Base-by-base conservation (phyloP, 495 filamentous ascomycete genomes). In the Echria macrotheca region DNA sequence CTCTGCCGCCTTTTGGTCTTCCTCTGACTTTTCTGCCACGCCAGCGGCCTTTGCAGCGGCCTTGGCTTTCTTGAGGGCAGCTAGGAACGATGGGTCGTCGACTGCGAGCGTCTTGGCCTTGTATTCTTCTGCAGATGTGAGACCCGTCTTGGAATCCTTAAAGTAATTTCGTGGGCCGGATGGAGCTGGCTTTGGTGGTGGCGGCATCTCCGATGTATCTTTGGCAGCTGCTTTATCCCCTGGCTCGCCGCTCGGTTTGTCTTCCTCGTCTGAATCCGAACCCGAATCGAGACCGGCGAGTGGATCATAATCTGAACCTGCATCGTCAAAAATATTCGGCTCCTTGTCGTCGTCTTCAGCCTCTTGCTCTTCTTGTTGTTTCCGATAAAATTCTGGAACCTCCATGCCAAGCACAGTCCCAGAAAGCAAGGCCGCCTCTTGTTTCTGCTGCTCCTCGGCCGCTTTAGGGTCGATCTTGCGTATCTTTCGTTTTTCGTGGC, bases 401-500 rank as follows among this genome's bases (percentile, higher is more conserved):
- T 87, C 84, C 81, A 91, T 88, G 0, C 87, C 87, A 6, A 91
- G 68, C 6, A 86, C 84, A 47, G 82, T 82, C 45, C 82, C 81
- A 4, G 84, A 82, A 65, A 84, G 78, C 54, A 87, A 71, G 21
- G 85, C 66, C 10, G 72, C 73, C 11, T 64, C 60, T 17, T 58
- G 67, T 53, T 66, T 71, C 37, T 73, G 59, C 24, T 71, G 46
- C 19, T 66, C 52, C 19, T 68, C 50, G 15, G 60, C 52, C 11
- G 62, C 57, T 21, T 50, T 49, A 19, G 56, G 45, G 45, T 73
- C 73, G 24, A 65, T 58, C 61, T 76, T 84, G 56, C 77, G 73
- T 68, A 91, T 77, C 66, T 95, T 97, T 52, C 87, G 78, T 64
- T 94, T 93, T 50, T 87, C 85, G 37, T 89, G 85, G 7, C 93